Evolutionary conservation across 176 grass and related monocot species (phyloP).

Genomic region (Cocos nucifera): DNA sequence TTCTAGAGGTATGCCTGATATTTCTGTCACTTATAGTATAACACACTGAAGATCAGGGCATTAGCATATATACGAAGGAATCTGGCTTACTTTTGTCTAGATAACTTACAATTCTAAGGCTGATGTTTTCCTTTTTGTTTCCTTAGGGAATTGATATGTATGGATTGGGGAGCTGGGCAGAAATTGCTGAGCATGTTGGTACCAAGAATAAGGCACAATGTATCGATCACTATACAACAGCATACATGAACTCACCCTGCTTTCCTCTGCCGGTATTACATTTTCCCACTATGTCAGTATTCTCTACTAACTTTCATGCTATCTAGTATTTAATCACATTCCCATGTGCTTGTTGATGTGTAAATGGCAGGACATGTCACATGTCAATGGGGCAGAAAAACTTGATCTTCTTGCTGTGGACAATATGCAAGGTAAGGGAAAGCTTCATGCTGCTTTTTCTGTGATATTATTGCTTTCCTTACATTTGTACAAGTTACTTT

Average conservation of each 20-base stretch:
- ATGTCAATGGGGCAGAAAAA: constrained; percentile 83
- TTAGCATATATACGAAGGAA: no score
- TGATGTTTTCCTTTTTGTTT: neutral
- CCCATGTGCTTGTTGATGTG: constrained; percentile 12
- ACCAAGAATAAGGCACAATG: constrained; percentile 84
- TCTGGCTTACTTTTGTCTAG: no score
- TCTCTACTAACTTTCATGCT: neutral
- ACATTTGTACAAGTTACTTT: no score
- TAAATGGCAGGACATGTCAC: constrained; percentile 69
- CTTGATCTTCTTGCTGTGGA: constrained; percentile 93
- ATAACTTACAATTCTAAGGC: neutral
- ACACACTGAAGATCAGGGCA: no score
- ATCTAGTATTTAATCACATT: constrained; percentile 11
- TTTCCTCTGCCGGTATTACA: constrained; percentile 82
- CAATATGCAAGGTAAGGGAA: constrained; percentile 87
- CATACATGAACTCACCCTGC: constrained; percentile 94
- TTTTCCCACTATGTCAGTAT: neutral
- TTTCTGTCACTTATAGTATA: no score
- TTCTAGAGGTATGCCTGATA: constrained; percentile 55
- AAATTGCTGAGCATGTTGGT: constrained; percentile 95
- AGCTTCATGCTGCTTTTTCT: constrained; percentile 31
- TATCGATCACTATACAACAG: constrained; percentile 86
- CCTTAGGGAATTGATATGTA: constrained; percentile 99
- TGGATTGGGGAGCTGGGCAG: constrained; percentile 88
- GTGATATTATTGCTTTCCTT: no score